phyloP scores from a whole-genome alignment of 257 asterid genomes.

The Cinchona pubescens region DNA sequence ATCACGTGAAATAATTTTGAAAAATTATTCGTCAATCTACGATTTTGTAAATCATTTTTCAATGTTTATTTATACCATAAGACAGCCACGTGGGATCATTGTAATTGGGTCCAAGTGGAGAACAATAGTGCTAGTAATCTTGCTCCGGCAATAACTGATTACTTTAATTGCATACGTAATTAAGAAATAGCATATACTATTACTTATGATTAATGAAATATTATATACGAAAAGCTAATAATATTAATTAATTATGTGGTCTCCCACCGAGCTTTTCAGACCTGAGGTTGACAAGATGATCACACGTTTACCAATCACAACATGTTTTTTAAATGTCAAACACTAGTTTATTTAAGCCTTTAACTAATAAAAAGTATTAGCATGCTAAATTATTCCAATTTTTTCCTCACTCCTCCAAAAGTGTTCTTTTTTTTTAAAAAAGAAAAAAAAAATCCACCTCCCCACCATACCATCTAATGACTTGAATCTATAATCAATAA shows the following conservation, averaged over 20 bases:
- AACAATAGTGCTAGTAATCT: neutral
- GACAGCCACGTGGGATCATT: neutral
- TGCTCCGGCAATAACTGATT: neutral
- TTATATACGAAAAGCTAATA: no score
- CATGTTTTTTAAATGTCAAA: neutral
- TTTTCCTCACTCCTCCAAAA: neutral
- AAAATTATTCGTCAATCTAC: no score
- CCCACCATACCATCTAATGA: no score
- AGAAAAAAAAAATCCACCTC: no score
- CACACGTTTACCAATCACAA: neutral
- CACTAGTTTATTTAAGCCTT: conserved; percentile 1
- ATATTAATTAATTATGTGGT: neutral
- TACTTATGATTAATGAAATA: neutral
- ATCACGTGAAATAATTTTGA: no score
- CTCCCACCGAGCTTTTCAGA: neutral
- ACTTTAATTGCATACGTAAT: neutral
- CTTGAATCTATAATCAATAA: no score
- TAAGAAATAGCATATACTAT: neutral
- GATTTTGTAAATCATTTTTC: no score
- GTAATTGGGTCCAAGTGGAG: neutral
- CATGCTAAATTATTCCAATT: neutral
- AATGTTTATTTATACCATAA: neutral
- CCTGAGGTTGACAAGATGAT: neutral
- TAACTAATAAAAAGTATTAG: neutral
- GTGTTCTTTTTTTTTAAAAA: no score